Base-by-base conservation (phyloP, 2,329 filamentous ascomycete genomes). In the Neofusicoccum cordaticola region DNA sequence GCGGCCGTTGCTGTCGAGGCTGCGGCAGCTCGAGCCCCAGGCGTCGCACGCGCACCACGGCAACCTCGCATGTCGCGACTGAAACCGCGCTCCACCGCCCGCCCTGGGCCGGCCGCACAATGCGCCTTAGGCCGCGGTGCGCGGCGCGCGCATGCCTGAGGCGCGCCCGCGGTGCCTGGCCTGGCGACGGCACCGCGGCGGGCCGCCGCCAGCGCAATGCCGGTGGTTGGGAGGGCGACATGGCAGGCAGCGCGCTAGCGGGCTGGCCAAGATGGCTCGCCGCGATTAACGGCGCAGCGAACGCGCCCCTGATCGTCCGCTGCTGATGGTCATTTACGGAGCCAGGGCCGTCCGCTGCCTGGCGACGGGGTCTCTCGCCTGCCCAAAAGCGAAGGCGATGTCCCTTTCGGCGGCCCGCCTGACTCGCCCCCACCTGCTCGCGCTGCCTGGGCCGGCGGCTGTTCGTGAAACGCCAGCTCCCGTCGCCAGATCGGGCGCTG, bases 271-370 rank as follows among this genome's bases (percentile, higher is more conserved):
- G 41, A 22, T 60, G 45, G 53, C 53, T 17, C 42, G 35, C 47
- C 41, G 56, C 56, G 41, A 60, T 60, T 35, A 60, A 45, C 56
- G 41, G 56, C 42, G 53, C 56, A 47, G 56, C 44, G n/a, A 39
- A 39, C 27, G 42, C 56, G 56, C 56, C 56, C 56, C 56, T 60
- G 56, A 60, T 60, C 56, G 56, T 15, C 56, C 31, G 19, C 56
- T 60, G 56, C 56, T 60, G 56, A 60, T 60, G 56, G 3, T 60
- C 56, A 60, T 60, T 58, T 60, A 47, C 56, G 56, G 41, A 22
- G 56, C 56, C 41, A 19, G 31, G 56, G 56, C 53, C 53, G 22
- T 44, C 39, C 12, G 44, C 39, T 44, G 39, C 27, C 27, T 52
- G 50, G 42, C 27, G 41, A 12, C n/a, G n/a, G 2, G 19, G 35